Evolutionary conservation across 2,329 filamentous ascomycete species (phyloP), one percentile per base, ranked within the genome.

Genomic region (Ceratocystis eucalypticola): DNA sequence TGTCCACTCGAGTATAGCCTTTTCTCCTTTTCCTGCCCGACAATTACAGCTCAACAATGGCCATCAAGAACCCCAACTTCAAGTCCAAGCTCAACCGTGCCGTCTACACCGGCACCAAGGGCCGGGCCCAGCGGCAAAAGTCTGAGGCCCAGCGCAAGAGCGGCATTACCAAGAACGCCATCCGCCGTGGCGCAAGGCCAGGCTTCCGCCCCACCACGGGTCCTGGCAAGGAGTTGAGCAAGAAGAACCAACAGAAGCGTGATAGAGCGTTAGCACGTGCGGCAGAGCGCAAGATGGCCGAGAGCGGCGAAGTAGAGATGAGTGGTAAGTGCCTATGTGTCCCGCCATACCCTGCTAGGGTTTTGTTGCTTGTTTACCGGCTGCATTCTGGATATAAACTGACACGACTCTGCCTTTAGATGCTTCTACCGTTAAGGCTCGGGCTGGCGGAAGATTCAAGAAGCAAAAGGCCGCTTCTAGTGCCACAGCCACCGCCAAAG

Each of bases 31-130:
- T 45, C 28, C n/a, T 7, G 50, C 44, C 22, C 50, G n/a, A 28
- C 20, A 22, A 28, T 28, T 33, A 33, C 45, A 53, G 55, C 53
- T 50, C 22, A 68, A 71, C 66, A 69, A 84, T 83, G 80, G 78
- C 81, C 61, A 78, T 82, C 70, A 80, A 80, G 70, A 85, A 83
- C 75, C 82, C 82, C 71, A 84, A 84, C 77, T 77, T 76, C 61
- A 77, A 77, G 8, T 83, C 80, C 65, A 79, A 79, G 71, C 55
- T 59, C 55, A 83, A 82, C 77, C 79, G 81, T 15, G 74, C 80
- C 48, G 76, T 76, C 20, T 79, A 80, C 45, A 76, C 77, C 68
- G 76, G 77, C 22, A 75, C 79, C 65, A 79, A 75, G 69, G 74
- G 75, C 50, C 77, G 76, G 64, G 80, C 80, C 69, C 71, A 74